Conservation (phyloP, 192 early-diverging fungal genomes). For the Backusella psychrophila region DNA sequence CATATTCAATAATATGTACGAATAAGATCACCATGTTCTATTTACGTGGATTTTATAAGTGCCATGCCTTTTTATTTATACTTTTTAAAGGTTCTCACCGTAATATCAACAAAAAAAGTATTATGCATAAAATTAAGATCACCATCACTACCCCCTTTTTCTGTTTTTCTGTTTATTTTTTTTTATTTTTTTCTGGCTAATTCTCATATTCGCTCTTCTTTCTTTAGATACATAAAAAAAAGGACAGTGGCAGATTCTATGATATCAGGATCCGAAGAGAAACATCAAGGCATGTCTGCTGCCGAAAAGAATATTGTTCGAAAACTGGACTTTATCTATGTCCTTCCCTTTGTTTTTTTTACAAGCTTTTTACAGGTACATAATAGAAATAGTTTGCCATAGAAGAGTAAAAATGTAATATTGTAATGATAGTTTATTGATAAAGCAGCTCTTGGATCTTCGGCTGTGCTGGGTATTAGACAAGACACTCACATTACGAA, state of each 20-base stretch:
- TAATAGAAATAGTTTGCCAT: background rate
- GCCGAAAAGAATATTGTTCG: background rate
- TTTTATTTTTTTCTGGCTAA: background rate
- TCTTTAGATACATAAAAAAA: background rate
- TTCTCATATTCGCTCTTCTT: too few relatives aligned
- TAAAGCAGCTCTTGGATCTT: slow-evolving; percentile 19
- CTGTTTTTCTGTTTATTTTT: background rate
- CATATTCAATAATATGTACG: too few relatives aligned
- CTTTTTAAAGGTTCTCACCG: too few relatives aligned
- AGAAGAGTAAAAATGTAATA: background rate
- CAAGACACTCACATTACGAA: slow-evolving; percentile 12
- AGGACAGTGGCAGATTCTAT: background rate
- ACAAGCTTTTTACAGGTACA: slow-evolving; percentile 17
- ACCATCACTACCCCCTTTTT: background rate
- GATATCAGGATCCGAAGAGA: background rate
- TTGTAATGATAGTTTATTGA: slow-evolving; percentile 22
- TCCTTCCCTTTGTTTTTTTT: slow-evolving; percentile 13
- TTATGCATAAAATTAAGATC: background rate
- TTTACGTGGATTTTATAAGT: too few relatives aligned
- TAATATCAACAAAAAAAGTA: too few relatives aligned
- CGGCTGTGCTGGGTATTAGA: slow-evolving; percentile 21
- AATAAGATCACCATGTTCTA: too few relatives aligned
- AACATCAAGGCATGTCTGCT: background rate
- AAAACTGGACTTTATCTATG: slow-evolving; percentile 11
- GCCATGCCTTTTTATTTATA: too few relatives aligned